Conservation (phyloP, 208 protist genomes). For the Angomonas desouzai region DNA sequence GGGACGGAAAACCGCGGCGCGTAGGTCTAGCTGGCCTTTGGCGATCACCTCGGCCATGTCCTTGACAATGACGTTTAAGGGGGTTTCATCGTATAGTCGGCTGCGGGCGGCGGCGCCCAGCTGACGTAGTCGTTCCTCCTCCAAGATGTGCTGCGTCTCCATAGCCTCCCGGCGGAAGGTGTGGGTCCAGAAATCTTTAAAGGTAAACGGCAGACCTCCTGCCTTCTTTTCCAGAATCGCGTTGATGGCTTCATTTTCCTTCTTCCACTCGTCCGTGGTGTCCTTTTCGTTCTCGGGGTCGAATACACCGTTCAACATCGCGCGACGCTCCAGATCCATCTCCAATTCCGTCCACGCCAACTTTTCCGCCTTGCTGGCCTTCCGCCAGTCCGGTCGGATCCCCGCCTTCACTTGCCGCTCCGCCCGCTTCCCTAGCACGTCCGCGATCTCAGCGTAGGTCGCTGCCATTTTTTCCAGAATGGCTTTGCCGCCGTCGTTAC, state of each 20-base stretch:
- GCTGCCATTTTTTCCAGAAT: conserved; percentile 41
- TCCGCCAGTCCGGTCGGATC: conserved; percentile 24
- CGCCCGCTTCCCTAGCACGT: conserved; percentile 36
- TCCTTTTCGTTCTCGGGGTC: conserved; percentile 78
- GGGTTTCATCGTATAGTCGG: conserved; percentile 42
- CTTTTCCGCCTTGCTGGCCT: conserved; percentile 6
- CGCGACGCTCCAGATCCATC: conserved; percentile 42
- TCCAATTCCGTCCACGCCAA: conserved; percentile 24
- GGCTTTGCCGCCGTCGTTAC: conserved; percentile 22
- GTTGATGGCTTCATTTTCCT: conserved; percentile 54
- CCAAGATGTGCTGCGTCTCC: conserved; percentile 72
- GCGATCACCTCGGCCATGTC: conserved; percentile 49
- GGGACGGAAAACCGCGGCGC: conserved; percentile 50
- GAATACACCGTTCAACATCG: conserved; percentile 55
- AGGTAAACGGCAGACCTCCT: conserved; percentile 42
- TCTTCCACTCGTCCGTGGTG: conserved; percentile 54
- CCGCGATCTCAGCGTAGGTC: conserved; percentile 39
- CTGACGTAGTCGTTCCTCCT: conserved; percentile 37
- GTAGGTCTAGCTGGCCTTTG: conserved; percentile 51
- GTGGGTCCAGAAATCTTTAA: conserved; percentile 75
- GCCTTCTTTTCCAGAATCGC: conserved; percentile 34
- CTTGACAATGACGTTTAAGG: conserved; percentile 24
- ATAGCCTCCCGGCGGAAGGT: conserved; percentile 69
- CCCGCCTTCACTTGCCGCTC: conserved; percentile 39
- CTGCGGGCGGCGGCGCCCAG: conserved; percentile 53